Evolutionary conservation across 2,329 filamentous ascomycete genomes (phyloP), one percentile per base, ranked within the genome.

Genomic region (Elsinoe arachidis): DNA sequence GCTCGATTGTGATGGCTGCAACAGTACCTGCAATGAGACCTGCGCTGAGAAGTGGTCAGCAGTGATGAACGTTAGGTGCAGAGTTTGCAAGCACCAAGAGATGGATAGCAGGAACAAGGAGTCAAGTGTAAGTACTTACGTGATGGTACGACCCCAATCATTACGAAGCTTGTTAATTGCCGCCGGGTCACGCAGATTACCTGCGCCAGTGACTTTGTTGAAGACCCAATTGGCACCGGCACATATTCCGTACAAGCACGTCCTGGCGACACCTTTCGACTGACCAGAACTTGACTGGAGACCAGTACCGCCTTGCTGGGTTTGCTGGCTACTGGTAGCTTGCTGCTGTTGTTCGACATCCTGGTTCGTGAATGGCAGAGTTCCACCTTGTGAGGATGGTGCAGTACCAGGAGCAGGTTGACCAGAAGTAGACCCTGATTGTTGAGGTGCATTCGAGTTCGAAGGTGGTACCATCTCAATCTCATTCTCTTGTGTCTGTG

Each of bases 201-300:
- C 33, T 5, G 49, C 49, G n/a, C 49, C 49, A 7, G 49, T 53
- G 49, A 53, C 35, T 7, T 53, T 35, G 17, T 53, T 53, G 34
- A 53, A 53, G 4, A 39, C 49, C 49, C 19, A 23, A 26, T 53
- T 39, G 9, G 19, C 11, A 39, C 14, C 14, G 5, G 49, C n/a
- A 21, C 49, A 53, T 9, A 53, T 53, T 9, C 14, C 35, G 11
- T 19, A 38, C 34, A 34, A 33, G 19, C 49, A 53, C 6, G 9
- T 39, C 7, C 34, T 34, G 15, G 38, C 34, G 12, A 39, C 35
- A 21, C 26, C 49, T 12, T 11, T 21, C 6, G 26, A 11, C 9
- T 34, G 6, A n/a, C 26, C 49, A n/a, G 49, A 33, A 7, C 17
- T n/a, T 39, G 30, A 34, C 6, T 19, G 17, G 11, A 33, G 26